A percentile compares a stretch with the other conserved stretches of the same genome.
Conservation (phyloP, 345 rosid species). For the Salix brachista region DNA sequence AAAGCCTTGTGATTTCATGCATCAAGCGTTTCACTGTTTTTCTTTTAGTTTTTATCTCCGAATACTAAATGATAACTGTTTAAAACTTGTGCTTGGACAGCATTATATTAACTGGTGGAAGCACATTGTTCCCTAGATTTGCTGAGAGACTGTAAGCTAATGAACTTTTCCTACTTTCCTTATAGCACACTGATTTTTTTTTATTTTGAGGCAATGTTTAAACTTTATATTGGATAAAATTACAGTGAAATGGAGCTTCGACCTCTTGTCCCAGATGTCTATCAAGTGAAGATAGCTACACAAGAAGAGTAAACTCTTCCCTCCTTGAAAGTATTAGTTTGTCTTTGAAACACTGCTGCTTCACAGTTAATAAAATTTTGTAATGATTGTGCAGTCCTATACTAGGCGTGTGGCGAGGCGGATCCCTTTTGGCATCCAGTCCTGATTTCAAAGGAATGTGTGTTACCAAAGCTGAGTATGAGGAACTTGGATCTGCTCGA, state of each 20-base stretch:
- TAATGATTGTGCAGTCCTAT: constrained; percentile 55
- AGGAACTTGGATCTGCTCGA: constrained; percentile 88
- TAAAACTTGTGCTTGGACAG: constrained; percentile 40
- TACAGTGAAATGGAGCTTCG: constrained; percentile 83
- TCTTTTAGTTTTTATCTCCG: background rate
- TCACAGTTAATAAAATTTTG: constrained; percentile 6
- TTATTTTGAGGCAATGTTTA: constrained; percentile 3
- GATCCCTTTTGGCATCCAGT: constrained; percentile 89
- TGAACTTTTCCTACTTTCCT: background rate
- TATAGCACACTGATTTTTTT: background rate
- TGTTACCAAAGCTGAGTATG: constrained; percentile 90
- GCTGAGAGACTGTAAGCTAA: constrained; percentile 73
- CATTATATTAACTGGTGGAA: constrained; percentile 90
- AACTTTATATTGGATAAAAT: constrained; percentile 6
- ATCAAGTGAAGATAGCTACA: constrained; percentile 67
- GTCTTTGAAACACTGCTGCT: background rate
- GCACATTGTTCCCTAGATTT: constrained; percentile 75
- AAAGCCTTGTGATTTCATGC: background rate
- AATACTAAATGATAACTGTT: constrained; percentile 4
- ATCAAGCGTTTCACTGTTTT: background rate
- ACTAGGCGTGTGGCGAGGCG: constrained; percentile 95
- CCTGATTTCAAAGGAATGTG: constrained; percentile 86
- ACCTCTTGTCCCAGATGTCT: constrained; percentile 87
- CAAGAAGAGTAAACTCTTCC: constrained; percentile 71
- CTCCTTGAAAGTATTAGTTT: constrained; percentile 12